These are phyloP conservation scores for Boletus coccyginus DNA, from an alignment of 768 basidiomycete genomes.

Conservation along the genomic window DNA sequence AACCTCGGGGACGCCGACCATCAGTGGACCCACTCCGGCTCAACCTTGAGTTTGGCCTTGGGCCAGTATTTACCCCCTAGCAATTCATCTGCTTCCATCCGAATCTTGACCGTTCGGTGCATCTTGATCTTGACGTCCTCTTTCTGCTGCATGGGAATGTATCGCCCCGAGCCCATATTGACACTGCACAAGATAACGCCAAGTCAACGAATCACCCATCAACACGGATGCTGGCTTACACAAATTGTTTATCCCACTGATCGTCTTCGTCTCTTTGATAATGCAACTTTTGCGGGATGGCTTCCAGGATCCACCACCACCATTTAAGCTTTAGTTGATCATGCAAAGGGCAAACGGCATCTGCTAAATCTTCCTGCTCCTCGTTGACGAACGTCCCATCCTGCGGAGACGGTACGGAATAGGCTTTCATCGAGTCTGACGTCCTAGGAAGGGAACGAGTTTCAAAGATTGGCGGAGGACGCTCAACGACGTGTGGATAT, in stretches of 20 bases:
- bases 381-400: constrained; percentile 36
- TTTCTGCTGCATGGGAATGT: constrained; percentile 37
- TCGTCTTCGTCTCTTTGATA: constrained; percentile 27
- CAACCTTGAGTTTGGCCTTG: constrained; percentile 35
- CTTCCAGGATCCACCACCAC: constrained; percentile 69
- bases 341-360: constrained; percentile 49
- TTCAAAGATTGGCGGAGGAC: constrained; percentile 37
- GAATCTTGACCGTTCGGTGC: constrained; percentile 46
- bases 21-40: constrained; percentile 42
- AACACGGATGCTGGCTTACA: constrained; percentile 11
- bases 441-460: constrained; percentile 13
- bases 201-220: not conserved
- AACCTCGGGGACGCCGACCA: not conserved
- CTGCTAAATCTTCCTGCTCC: constrained; percentile 62
- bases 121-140: constrained; percentile 42
- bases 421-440: constrained; percentile 13
- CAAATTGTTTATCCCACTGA: constrained; percentile 9
- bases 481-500: constrained; percentile 42
- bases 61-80: constrained; percentile 39
- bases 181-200: constrained; percentile 5
- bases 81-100: constrained; percentile 48
- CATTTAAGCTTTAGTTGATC: constrained; percentile 52
- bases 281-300: constrained; percentile 37
- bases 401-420: constrained; percentile 14
- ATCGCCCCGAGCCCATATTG: constrained; percentile 42